A percentile compares a stretch with the other conserved stretches of the same genome.
Conservation (phyloP, 176 grass and related monocot genomes). For the Oryza officinalis region DNA sequence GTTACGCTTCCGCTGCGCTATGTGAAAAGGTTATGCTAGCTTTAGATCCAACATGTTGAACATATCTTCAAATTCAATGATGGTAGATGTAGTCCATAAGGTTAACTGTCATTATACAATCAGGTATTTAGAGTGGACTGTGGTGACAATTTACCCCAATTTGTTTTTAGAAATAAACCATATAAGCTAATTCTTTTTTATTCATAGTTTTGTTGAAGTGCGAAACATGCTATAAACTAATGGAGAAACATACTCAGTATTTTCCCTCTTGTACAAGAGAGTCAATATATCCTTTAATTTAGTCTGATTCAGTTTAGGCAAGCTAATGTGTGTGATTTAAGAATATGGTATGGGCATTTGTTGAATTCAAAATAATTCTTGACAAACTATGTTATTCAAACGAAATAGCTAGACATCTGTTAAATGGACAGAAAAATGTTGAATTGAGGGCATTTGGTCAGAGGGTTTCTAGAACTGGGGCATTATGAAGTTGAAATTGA, state of each 20-base stretch:
- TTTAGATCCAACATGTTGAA: background rate
- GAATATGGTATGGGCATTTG: too few species aligned
- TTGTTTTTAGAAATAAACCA: background rate
- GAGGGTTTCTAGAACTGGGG: background rate
- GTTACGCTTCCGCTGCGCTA: background rate
- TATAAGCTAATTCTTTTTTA: background rate
- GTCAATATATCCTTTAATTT: background rate
- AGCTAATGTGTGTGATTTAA: background rate
- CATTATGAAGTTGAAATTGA: background rate
- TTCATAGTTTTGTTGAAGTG: background rate
- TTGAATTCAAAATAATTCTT: background rate
- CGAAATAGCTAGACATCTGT: background rate
- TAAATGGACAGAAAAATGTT: background rate
- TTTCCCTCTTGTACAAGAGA: background rate
- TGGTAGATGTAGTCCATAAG: background rate
- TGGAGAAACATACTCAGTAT: background rate
- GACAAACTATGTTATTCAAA: background rate
- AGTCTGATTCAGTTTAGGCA: background rate
- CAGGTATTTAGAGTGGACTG: background rate
- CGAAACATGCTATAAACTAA: background rate
- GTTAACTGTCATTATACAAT: background rate
- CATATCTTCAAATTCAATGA: background rate
- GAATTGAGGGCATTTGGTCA: background rate
- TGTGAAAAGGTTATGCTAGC: background rate
- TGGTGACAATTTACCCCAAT: background rate